These are phyloP conservation scores for Magnolia kwangsiensis DNA, from an alignment of 164 flowering plant genomes.

Conservation along the genomic window DNA sequence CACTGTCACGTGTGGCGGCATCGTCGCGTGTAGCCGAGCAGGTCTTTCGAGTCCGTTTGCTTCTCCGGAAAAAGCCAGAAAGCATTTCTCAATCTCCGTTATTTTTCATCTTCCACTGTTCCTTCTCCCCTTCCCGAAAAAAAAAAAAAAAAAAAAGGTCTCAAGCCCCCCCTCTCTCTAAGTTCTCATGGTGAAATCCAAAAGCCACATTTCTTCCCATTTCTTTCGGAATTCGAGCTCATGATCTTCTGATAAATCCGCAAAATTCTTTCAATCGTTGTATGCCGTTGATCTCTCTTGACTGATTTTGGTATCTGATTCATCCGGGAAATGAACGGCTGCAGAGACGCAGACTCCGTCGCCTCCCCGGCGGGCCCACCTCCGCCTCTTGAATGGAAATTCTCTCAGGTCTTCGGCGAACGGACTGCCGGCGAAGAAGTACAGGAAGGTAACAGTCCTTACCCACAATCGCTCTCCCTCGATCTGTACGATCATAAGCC, in stretches of 20 bases:
- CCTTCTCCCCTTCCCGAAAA: background rate
- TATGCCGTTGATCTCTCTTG: background rate
- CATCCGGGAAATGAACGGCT: background rate
- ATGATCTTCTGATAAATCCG: background rate
- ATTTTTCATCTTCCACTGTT: background rate
- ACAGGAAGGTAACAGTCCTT: conserved; percentile 56
- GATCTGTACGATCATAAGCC: background rate
- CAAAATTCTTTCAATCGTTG: background rate
- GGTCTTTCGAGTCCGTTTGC: background rate
- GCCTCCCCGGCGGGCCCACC: conserved; percentile 27
- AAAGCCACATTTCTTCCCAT: background rate
- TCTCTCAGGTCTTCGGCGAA: conserved; percentile 87
- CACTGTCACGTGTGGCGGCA: background rate
- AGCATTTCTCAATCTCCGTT: background rate
- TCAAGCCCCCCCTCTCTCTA: background rate
- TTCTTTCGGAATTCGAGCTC: background rate
- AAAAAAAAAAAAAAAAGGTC: background rate
- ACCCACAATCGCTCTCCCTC: background rate
- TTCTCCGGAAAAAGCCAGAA: background rate
- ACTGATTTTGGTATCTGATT: background rate
- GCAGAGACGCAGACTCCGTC: background rate
- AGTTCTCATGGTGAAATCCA: background rate
- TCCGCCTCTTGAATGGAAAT: conserved; percentile 71
- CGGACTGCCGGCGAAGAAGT: conserved; percentile 77
- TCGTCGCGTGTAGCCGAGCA: background rate